A percentile compares a stretch with the other conserved stretches of the same genome.
Conservation (phyloP, 805 yeast genomes). For the Ogataea angusta region DNA sequence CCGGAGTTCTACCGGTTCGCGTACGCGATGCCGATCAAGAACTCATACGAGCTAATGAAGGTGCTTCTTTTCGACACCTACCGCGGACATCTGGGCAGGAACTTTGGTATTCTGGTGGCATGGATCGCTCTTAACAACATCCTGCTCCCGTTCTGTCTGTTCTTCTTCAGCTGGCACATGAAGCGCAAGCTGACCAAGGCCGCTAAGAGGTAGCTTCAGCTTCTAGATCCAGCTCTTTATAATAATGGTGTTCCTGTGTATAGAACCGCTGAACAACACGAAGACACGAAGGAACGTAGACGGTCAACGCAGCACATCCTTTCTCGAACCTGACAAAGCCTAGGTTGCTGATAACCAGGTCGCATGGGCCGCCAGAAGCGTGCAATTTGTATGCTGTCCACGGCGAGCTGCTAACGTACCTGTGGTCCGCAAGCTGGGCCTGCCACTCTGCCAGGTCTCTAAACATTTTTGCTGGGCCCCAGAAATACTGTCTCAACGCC, state of each 20-base stretch:
- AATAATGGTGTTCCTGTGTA: neutral
- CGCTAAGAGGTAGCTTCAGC: neutral
- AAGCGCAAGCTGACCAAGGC: slow-evolving; percentile 19
- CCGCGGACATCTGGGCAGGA: slow-evolving; percentile 55
- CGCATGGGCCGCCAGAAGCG: slow-evolving; percentile 4
- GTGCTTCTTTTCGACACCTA: slow-evolving; percentile 56
- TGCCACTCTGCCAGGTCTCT: neutral
- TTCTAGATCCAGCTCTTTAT: neutral
- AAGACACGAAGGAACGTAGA: slow-evolving; percentile 11
- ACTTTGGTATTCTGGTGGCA: slow-evolving; percentile 54
- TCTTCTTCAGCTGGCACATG: slow-evolving; percentile 38
- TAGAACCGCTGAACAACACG: neutral
- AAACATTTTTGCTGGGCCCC: neutral
- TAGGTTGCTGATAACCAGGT: slow-evolving; percentile 16
- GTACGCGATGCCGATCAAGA: slow-evolving; percentile 66
- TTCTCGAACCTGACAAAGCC: slow-evolving; percentile 15
- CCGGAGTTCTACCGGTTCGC: slow-evolving; percentile 62
- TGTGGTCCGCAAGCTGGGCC: neutral
- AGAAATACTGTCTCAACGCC: neutral
- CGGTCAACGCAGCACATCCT: slow-evolving; percentile 6
- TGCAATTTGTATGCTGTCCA: neutral
- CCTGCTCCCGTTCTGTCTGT: slow-evolving; percentile 43
- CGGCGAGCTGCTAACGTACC: neutral
- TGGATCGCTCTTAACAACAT: slow-evolving; percentile 56
- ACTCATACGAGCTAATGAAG: slow-evolving; percentile 58